Conservation (phyloP, 1,284 basidiomycete genomes). For the Pseudozyma hubeiensis region DNA sequence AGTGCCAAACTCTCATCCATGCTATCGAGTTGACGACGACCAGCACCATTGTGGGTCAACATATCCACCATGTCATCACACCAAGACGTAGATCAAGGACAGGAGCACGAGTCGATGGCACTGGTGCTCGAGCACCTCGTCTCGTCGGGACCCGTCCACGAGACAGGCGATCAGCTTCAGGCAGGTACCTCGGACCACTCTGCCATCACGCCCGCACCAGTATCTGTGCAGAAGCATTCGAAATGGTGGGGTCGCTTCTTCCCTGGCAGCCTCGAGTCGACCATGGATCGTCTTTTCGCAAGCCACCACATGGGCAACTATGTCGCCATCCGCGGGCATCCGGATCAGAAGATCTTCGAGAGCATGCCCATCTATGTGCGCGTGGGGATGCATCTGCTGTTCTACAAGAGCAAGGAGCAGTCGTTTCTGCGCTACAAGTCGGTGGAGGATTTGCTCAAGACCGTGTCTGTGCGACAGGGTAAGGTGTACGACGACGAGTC, state of each 20-base stretch:
- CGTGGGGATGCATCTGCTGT: slow-evolving; percentile 88
- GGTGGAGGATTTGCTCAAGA: slow-evolving; percentile 79
- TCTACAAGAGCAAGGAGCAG: slow-evolving; percentile 93
- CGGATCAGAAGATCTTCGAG: slow-evolving; percentile 55
- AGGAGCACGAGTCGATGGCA: slow-evolving; percentile 45
- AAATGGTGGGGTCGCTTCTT: slow-evolving; percentile 53
- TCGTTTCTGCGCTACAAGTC: slow-evolving; percentile 91
- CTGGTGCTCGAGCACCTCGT: slow-evolving; percentile 47
- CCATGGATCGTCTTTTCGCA: slow-evolving; percentile 54
- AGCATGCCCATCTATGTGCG: slow-evolving; percentile 90
- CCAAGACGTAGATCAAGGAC: slow-evolving; percentile 1
- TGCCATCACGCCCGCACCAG: slow-evolving; percentile 37
- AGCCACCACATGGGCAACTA: slow-evolving; percentile 59
- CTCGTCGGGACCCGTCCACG: slow-evolving; percentile 26
- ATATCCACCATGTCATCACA: slow-evolving; percentile 10
- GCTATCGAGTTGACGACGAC: no score
- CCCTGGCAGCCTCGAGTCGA: slow-evolving; percentile 30
- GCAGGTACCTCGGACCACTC: slow-evolving; percentile 26
- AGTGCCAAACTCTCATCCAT: no score
- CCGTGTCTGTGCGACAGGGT: slow-evolving; percentile 52
- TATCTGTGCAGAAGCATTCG: slow-evolving; percentile 27
- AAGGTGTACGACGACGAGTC: slow-evolving; percentile 80
- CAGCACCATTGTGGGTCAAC: no score
- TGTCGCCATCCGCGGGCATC: slow-evolving; percentile 54
- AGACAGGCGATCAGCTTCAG: slow-evolving; percentile 27